Conservation (phyloP, 179 eudicot species). For the Sideroxylon spinosum region DNA sequence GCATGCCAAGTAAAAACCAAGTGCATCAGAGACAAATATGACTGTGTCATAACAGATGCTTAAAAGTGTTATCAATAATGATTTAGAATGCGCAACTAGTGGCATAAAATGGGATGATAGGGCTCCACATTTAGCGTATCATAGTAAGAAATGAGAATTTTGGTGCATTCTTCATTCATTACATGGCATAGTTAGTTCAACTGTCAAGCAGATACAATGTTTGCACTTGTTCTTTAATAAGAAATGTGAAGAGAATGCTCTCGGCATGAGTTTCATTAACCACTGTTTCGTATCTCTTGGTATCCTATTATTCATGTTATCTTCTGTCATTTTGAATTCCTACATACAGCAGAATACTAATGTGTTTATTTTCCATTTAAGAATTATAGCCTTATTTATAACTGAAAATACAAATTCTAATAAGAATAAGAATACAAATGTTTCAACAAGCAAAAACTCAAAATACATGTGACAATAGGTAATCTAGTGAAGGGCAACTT, state of each 20-base stretch:
- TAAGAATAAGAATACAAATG: no score
- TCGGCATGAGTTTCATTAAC: not conserved
- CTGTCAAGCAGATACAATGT: not conserved
- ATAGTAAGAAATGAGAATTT: not conserved
- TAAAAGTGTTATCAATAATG: not conserved
- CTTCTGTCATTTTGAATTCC: not conserved
- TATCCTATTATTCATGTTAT: not conserved
- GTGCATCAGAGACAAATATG: not conserved
- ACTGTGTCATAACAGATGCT: not conserved
- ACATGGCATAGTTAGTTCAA: not conserved
- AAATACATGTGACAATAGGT: no score
- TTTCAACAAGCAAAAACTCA: no score
- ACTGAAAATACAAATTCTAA: no score
- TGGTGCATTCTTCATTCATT: not conserved
- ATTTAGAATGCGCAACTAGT: not conserved
- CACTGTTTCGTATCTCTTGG: not conserved
- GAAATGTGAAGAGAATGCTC: not conserved
- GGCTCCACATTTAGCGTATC: not conserved
- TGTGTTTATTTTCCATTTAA: no score
- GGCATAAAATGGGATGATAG: not conserved
- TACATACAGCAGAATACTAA: not conserved
- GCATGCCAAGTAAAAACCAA: slow-evolving; percentile 26
- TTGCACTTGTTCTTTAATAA: not conserved
- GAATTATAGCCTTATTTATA: no score
- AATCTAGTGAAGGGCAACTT: no score